Conservation (phyloP, 768 basidiomycete genomes). For the Mycena galopus region DNA sequence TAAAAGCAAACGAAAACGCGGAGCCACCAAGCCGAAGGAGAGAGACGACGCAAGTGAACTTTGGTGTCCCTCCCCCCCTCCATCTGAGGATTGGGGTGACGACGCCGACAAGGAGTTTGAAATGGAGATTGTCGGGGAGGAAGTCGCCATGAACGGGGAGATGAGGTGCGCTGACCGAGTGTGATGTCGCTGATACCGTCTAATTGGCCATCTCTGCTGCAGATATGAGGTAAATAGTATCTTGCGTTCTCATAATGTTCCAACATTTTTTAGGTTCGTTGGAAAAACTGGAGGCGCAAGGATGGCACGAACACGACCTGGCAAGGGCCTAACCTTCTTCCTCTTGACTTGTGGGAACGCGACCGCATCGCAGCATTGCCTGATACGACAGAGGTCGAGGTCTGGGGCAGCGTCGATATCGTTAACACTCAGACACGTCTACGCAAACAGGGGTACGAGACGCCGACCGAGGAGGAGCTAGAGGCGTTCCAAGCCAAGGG, state of each 20-base stretch:
- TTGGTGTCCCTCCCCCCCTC: too few relatives aligned
- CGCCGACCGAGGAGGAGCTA: background rate
- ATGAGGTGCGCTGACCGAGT: slow-evolving; percentile 2
- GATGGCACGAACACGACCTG: slow-evolving; percentile 33
- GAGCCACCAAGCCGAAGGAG: too few relatives aligned
- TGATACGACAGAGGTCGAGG: background rate
- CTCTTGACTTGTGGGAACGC: background rate
- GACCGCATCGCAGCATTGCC: background rate
- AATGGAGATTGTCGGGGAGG: slow-evolving; percentile 28
- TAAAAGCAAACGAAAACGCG: too few relatives aligned
- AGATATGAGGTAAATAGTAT: slow-evolving; percentile 20
- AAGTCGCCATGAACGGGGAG: slow-evolving; percentile 5
- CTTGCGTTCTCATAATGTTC: background rate
- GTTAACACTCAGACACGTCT: slow-evolving; percentile 21
- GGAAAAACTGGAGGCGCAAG: slow-evolving; percentile 19
- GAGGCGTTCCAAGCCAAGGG: background rate
- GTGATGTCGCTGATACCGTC: background rate
- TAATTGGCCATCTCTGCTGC: background rate
- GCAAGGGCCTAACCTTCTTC: slow-evolving; percentile 9
- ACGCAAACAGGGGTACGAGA: slow-evolving; percentile 17
- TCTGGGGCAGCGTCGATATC: slow-evolving; percentile 28
- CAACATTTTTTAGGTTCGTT: slow-evolving; percentile 7
- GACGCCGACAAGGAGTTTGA: background rate
- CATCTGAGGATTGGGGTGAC: too few relatives aligned
- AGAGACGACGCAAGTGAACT: too few relatives aligned